These are phyloP conservation scores for Inosperma sp. DNA, from an alignment of 768 basidiomycete species.

Conservation along the genomic window DNA sequence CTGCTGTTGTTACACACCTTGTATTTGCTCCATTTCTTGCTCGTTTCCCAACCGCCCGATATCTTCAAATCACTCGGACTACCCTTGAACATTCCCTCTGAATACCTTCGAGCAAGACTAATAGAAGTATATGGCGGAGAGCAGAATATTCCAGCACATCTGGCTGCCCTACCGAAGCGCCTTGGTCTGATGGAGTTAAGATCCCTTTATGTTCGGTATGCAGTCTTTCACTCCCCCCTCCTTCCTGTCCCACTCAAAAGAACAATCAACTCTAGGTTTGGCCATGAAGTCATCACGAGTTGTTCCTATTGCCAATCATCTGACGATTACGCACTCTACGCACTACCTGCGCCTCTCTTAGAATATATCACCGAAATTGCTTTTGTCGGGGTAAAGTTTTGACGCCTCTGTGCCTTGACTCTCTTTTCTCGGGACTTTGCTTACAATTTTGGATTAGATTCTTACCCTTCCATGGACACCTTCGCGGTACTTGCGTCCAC, in stretches of 20 bases:
- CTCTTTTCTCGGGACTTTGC: not conserved
- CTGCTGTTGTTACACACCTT: conserved; percentile 49
- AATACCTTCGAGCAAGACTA: conserved; percentile 46
- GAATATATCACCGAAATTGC: conserved; percentile 56
- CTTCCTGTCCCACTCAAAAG: too few species aligned
- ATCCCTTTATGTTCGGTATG: conserved; percentile 55
- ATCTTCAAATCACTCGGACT: conserved; percentile 54
- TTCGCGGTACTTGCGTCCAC: conserved; percentile 34
- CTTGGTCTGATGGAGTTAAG: conserved; percentile 56
- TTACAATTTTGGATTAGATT: too few species aligned
- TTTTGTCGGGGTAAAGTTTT: conserved; percentile 44
- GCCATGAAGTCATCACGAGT: conserved; percentile 56
- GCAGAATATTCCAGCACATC: conserved; percentile 38
- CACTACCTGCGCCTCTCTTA: conserved; percentile 49
- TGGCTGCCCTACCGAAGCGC: conserved; percentile 51
- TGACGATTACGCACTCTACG: conserved; percentile 56
- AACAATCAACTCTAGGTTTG: conserved; percentile 44
- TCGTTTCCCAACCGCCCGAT: conserved; percentile 53
- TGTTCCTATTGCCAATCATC: conserved; percentile 64
- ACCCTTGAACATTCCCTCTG: conserved; percentile 51
- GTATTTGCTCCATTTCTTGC: conserved; percentile 42
- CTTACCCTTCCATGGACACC: conserved; percentile 26
- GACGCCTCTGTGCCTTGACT: not conserved
- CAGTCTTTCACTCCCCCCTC: too few species aligned
- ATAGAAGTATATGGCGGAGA: conserved; percentile 35